phyloP scores from a whole-genome alignment of 2,329 filamentous ascomycete genomes.

The Nemania sp. region DNA sequence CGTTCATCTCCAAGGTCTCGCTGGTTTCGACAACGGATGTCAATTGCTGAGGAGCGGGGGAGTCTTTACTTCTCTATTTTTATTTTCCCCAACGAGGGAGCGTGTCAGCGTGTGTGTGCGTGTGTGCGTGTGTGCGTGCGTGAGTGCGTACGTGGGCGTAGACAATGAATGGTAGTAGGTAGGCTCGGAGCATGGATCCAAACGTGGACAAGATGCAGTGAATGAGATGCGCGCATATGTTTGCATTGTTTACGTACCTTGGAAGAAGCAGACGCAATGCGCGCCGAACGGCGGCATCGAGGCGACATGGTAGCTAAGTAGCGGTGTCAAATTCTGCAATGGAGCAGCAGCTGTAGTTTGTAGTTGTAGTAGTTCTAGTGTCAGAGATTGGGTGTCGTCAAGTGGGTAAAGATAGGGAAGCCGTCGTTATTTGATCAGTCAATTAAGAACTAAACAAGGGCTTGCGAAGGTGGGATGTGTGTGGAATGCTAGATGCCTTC shows the following conservation, averaged over 20 bases:
- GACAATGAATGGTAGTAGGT: background rate
- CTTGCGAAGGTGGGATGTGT: background rate
- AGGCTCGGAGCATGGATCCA: background rate
- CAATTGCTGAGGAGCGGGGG: slow-evolving; percentile 34
- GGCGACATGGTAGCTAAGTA: slow-evolving; percentile 49
- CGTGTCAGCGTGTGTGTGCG: too few species aligned
- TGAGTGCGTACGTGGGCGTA: too few species aligned
- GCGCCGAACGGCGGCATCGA: slow-evolving; percentile 57
- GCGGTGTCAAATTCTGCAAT: slow-evolving; percentile 16
- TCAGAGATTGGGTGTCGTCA: slow-evolving; percentile 31
- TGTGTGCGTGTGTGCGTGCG: too few species aligned
- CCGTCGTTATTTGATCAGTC: slow-evolving; percentile 29
- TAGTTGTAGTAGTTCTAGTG: background rate
- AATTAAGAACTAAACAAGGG: slow-evolving; percentile 12
- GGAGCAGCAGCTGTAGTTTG: background rate
- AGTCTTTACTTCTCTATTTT: slow-evolving; percentile 44
- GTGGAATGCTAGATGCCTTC: background rate
- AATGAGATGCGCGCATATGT: slow-evolving; percentile 25
- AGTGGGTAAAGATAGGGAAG: slow-evolving; percentile 31
- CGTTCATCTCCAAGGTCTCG: slow-evolving; percentile 49
- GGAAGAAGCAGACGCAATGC: slow-evolving; percentile 55
- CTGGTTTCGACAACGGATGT: slow-evolving; percentile 57
- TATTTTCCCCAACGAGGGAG: background rate
- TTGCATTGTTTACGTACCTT: slow-evolving; percentile 49
- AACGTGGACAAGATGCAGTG: background rate